Percentiles rank a stretch among this genome's conserved stretches.
phyloP scores from a whole-genome alignment of 2,329 filamentous ascomycete genomes.

The Ilyonectria sp. region DNA sequence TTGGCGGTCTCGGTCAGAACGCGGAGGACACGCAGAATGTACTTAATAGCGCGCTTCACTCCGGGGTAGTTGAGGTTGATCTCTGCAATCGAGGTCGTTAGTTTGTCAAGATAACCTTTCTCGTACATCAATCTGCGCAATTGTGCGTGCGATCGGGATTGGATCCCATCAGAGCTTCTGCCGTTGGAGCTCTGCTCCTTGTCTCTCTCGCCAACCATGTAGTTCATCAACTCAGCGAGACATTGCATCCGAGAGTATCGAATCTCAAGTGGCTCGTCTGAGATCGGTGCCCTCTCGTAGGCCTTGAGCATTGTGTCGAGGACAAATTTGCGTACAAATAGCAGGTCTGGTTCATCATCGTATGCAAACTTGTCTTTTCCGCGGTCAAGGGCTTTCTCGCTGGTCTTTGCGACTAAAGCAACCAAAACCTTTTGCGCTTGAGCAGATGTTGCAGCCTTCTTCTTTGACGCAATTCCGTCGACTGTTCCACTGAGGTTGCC shows the following conservation, averaged over 20 bases:
- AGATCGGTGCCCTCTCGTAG: slow-evolving; percentile 88
- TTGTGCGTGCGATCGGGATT: slow-evolving; percentile 80
- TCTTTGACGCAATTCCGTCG: slow-evolving; percentile 85
- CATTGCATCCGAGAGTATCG: slow-evolving; percentile 92
- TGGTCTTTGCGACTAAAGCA: slow-evolving; percentile 89
- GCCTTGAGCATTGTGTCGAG: slow-evolving; percentile 93
- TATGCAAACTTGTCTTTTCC: slow-evolving; percentile 72
- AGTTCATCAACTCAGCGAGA: slow-evolving; percentile 91
- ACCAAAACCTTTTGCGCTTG: slow-evolving; percentile 91
- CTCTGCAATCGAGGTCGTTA: slow-evolving; percentile 94
- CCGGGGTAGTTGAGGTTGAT: slow-evolving; percentile 95
- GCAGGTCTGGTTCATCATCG: slow-evolving; percentile 85
- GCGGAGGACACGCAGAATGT: slow-evolving; percentile 91
- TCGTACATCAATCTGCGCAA: slow-evolving; percentile 97
- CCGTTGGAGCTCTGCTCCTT: slow-evolving; percentile 66
- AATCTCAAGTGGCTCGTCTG: slow-evolving; percentile 84
- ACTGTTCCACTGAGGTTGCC: slow-evolving; percentile 76
- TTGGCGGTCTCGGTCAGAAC: slow-evolving; percentile 90
- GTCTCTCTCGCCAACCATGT: slow-evolving; percentile 88
- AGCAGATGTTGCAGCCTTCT: slow-evolving; percentile 85
- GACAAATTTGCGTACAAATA: slow-evolving; percentile 95
- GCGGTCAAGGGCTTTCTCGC: slow-evolving; percentile 78
- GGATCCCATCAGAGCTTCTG: slow-evolving; percentile 57
- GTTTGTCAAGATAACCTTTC: slow-evolving; percentile 91
- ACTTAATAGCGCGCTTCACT: slow-evolving; percentile 95